Evolutionary conservation across 208 protist species (phyloP).

Genomic region (Crithidia expoeki): DNA sequence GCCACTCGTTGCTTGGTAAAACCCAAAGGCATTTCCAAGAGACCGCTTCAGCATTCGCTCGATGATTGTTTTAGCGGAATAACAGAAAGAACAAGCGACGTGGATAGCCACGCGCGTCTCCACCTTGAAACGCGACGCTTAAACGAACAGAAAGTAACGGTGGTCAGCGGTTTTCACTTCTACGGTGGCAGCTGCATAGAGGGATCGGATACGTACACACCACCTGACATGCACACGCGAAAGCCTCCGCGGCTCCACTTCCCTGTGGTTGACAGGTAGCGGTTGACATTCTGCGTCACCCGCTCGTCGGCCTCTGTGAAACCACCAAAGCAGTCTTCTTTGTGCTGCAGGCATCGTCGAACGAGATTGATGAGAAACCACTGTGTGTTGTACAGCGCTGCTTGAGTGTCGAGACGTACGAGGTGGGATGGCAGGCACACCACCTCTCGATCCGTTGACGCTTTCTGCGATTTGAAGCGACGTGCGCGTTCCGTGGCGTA

Average conservation of each 20-base stretch:
- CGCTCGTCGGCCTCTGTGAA: constrained; percentile 11
- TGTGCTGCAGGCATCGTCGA: constrained; percentile 30
- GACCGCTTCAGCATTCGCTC: no score
- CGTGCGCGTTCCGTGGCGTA: constrained; percentile 31
- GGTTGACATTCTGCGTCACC: constrained; percentile 24
- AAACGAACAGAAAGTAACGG: neutral
- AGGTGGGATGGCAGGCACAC: constrained; percentile 36
- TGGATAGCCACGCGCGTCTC: neutral
- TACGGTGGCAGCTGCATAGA: neutral
- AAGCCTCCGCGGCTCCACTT: constrained; percentile 36
- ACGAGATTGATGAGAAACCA: constrained; percentile 34
- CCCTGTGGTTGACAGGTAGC: constrained; percentile 25
- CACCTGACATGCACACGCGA: constrained; percentile 35
- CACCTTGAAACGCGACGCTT: no score
- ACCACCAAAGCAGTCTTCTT: constrained; percentile 18
- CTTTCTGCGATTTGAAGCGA: constrained; percentile 26
- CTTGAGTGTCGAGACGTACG: constrained; percentile 13
- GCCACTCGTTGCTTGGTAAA: no score
- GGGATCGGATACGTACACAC: constrained; percentile 12
- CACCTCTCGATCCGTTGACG: constrained; percentile 23
- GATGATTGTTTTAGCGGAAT: no score
- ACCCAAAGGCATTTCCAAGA: no score
- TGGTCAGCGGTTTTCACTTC: no score
- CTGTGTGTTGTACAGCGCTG: constrained; percentile 38
- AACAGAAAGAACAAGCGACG: constrained; percentile 6